Percentiles rank a stretch among this genome's conserved stretches.
Evolutionary conservation across 495 filamentous ascomycete species (phyloP).

Genomic region (Xylaria intraflava): DNA sequence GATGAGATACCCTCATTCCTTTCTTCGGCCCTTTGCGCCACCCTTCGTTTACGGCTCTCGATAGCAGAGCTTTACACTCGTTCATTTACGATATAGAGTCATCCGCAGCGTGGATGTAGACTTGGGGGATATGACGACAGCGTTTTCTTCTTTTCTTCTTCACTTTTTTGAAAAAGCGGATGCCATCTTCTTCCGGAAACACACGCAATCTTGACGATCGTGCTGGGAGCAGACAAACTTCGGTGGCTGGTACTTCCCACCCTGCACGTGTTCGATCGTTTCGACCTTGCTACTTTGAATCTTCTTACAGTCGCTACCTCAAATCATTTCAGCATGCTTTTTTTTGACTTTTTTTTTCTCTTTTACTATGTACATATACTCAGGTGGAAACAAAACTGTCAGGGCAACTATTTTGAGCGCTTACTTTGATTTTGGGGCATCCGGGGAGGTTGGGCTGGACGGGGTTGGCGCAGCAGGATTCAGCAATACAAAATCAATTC

Average conservation of each 20-base stretch:
- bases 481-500: too few relatives aligned
- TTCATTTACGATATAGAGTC: neutral
- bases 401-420: neutral
- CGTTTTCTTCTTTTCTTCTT: neutral
- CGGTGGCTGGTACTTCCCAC: neutral
- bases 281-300: neutral
- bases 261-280: too few relatives aligned
- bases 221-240: neutral
- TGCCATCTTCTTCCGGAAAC: neutral
- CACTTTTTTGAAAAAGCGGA: neutral
- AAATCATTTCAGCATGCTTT: neutral
- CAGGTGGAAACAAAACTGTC: neutral
- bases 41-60: neutral
- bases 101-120: neutral
- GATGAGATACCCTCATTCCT: slow-evolving; percentile 2
- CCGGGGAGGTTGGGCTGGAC: too few relatives aligned
- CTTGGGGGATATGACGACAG: neutral
- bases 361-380: slow-evolving; percentile 11
- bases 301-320: slow-evolving; percentile 14
- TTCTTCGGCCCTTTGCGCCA: neutral
- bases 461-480: too few relatives aligned
- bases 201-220: neutral
- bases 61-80: neutral
- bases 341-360: too few relatives aligned
- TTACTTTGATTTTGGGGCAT: neutral